Evolutionary conservation across 2,329 filamentous ascomycete genomes (phyloP).

Genomic region (Lasiodiplodia citricola): DNA sequence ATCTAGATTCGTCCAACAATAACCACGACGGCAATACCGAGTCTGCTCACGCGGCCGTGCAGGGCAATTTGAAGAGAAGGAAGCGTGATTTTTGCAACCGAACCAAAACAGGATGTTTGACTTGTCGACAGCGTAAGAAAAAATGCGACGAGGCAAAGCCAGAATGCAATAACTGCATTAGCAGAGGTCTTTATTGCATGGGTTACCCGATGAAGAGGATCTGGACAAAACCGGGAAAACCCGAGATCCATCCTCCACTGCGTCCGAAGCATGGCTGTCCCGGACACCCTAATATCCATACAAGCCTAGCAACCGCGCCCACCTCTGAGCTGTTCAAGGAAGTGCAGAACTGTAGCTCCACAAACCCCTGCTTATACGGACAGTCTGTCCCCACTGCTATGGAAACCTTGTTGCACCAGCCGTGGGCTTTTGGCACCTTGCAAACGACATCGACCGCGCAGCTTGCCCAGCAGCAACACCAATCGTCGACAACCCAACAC

Average conservation of each 20-base stretch:
- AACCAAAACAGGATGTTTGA: constrained; percentile 94
- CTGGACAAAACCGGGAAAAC: constrained; percentile 79
- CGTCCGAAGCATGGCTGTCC: constrained; percentile 75
- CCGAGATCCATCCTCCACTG: constrained; percentile 70
- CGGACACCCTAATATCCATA: constrained; percentile 31
- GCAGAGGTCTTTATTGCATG: constrained; percentile 87
- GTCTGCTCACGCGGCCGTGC: constrained; percentile 49
- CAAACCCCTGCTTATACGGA: constrained; percentile 21
- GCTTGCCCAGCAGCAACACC: constrained; percentile 42
- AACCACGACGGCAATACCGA: constrained; percentile 38
- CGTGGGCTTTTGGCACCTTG: constrained; percentile 20
- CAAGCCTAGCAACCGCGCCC: constrained; percentile 8
- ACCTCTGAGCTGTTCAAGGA: background rate
- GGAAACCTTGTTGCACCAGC: constrained; percentile 33
- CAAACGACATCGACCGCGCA: constrained; percentile 44
- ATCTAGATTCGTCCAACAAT: constrained; percentile 28
- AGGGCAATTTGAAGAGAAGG: constrained; percentile 51
- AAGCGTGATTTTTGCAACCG: constrained; percentile 64
- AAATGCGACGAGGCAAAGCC: constrained; percentile 96
- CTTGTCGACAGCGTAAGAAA: constrained; percentile 91
- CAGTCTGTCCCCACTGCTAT: constrained; percentile 27
- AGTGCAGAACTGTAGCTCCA: constrained; percentile 34
- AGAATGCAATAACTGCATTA: constrained; percentile 88
- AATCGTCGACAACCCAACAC: background rate
- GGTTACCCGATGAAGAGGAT: constrained; percentile 83